Percentiles rank a stretch among this genome's conserved stretches.
Evolutionary conservation across 352 stramenopile genomes (phyloP).

Genomic region (Globisporangium spinosum): DNA sequence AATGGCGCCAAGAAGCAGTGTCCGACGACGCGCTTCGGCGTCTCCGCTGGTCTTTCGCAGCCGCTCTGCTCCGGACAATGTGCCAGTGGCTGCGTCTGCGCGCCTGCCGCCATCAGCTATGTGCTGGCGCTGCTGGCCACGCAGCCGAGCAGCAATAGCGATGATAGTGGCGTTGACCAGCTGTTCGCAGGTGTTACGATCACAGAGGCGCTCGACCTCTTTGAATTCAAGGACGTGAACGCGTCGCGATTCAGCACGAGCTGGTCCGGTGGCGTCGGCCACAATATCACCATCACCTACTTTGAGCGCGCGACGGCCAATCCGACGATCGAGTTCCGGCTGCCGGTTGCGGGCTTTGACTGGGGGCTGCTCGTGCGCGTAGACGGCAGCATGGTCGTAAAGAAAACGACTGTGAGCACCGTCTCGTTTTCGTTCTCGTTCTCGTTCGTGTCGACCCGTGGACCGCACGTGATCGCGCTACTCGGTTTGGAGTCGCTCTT

Average conservation of each 20-base stretch:
- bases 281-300: conserved; percentile 56
- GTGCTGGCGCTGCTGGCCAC: conserved; percentile 24
- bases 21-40: conserved; percentile 42
- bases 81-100: conserved; percentile 41
- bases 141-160: conserved; percentile 19
- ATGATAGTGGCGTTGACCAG: neutral
- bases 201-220: conserved; percentile 29
- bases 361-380: conserved; percentile 34
- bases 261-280: conserved; percentile 29
- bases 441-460: conserved; percentile 30
- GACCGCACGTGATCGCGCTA: conserved; percentile 35
- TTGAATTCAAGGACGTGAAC: conserved; percentile 42
- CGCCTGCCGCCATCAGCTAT: conserved; percentile 34
- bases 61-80: conserved; percentile 48
- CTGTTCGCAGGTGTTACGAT: neutral
- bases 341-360: conserved; percentile 47
- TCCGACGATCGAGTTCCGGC: conserved; percentile 42
- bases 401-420: conserved; percentile 23
- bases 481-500: conserved; percentile 34
- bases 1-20: conserved; percentile 34
- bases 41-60: conserved; percentile 28
- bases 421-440: conserved; percentile 53
- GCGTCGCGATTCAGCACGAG: conserved; percentile 24
- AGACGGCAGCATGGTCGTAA: conserved; percentile 28
- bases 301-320: conserved; percentile 34